These are phyloP conservation scores for Globisporangium okanoganense DNA, from an alignment of 352 stramenopile species.

Conservation along the genomic window DNA sequence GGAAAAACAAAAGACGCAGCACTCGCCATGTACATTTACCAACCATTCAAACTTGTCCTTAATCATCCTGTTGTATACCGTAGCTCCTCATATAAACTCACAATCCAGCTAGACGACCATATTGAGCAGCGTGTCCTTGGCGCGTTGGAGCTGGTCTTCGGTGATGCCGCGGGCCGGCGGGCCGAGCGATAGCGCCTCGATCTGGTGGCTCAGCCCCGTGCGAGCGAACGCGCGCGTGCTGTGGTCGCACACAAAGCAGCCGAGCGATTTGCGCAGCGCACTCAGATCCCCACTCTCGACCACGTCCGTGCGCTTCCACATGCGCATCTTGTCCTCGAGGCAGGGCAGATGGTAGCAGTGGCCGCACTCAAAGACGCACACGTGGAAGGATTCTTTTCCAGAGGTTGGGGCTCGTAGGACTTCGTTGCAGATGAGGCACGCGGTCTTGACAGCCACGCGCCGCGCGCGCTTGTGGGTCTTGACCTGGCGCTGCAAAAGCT, in stretches of 20 bases:
- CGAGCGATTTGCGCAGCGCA: slow-evolving; percentile 38
- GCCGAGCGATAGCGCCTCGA: slow-evolving; percentile 26
- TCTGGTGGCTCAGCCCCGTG: slow-evolving; percentile 34
- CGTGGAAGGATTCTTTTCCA: slow-evolving; percentile 48
- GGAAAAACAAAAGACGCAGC: slow-evolving; percentile 24
- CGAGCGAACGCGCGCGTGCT: slow-evolving; percentile 56
- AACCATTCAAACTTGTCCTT: not conserved
- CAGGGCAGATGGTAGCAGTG: slow-evolving; percentile 80
- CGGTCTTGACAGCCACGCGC: slow-evolving; percentile 50
- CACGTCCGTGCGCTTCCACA: slow-evolving; percentile 72
- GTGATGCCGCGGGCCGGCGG: slow-evolving; percentile 47
- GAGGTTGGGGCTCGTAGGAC: slow-evolving; percentile 43
- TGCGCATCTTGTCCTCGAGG: slow-evolving; percentile 83
- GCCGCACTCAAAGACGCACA: slow-evolving; percentile 81
- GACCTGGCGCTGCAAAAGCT: slow-evolving; percentile 66
- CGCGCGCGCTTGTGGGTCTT: slow-evolving; percentile 54
- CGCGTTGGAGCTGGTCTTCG: slow-evolving; percentile 66
- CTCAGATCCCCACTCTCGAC: slow-evolving; percentile 42
- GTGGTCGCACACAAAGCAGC: slow-evolving; percentile 85
- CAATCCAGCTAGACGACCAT: slow-evolving; percentile 10
- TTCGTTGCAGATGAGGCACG: slow-evolving; percentile 64
- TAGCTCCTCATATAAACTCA: not conserved
- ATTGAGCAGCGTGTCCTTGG: slow-evolving; percentile 57
- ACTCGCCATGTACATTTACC: slow-evolving; percentile 1
- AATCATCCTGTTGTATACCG: not conserved